Evolutionary conservation across 176 grass and related monocot species (phyloP).

Genomic region (Bonia amplexicaulis): DNA sequence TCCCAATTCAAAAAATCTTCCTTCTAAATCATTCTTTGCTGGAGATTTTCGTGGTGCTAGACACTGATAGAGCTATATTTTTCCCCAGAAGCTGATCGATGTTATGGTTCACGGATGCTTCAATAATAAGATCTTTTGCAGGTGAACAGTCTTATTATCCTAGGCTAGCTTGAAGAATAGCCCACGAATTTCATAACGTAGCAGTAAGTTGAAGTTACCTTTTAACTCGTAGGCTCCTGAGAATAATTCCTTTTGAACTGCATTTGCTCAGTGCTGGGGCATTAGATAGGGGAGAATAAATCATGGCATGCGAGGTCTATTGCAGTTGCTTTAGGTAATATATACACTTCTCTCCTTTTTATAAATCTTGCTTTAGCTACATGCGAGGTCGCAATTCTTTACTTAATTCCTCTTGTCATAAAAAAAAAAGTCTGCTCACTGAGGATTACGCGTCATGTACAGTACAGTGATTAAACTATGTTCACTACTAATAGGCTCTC

Average conservation of each 20-base stretch:
- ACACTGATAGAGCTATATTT: slow-evolving; percentile 24
- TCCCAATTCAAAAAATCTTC: slow-evolving; percentile 28
- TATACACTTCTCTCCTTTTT: slow-evolving; percentile 36
- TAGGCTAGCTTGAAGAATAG: slow-evolving; percentile 11
- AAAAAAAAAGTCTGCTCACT: slow-evolving; percentile 6
- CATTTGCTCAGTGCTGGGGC: slow-evolving; percentile 1
- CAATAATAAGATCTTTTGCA: slow-evolving; percentile 14
- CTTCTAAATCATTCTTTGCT: neutral
- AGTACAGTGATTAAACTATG: slow-evolving; percentile 38
- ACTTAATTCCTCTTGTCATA: slow-evolving; percentile 40
- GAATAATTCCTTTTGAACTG: slow-evolving; percentile 29
- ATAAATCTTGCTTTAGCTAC: slow-evolving; percentile 35
- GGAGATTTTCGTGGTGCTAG: slow-evolving; percentile 20
- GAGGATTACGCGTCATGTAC: slow-evolving; percentile 26
- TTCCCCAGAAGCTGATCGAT: slow-evolving; percentile 2
- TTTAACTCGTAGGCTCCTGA: slow-evolving; percentile 1
- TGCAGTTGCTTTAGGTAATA: slow-evolving; percentile 41
- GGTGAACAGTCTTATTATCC: slow-evolving; percentile 20
- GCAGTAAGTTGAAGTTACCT: slow-evolving; percentile 2
- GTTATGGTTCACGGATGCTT: slow-evolving; percentile 11
- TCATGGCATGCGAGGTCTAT: slow-evolving; percentile 22
- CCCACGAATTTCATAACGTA: slow-evolving; percentile 2
- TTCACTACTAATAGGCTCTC: slow-evolving; percentile 11
- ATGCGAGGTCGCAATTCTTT: slow-evolving; percentile 7
- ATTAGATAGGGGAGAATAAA: slow-evolving; percentile 38